Percentiles rank a stretch among this genome's conserved stretches.
Evolutionary conservation across 1,139 yeast species (phyloP).

Genomic region (Candida sp.): DNA sequence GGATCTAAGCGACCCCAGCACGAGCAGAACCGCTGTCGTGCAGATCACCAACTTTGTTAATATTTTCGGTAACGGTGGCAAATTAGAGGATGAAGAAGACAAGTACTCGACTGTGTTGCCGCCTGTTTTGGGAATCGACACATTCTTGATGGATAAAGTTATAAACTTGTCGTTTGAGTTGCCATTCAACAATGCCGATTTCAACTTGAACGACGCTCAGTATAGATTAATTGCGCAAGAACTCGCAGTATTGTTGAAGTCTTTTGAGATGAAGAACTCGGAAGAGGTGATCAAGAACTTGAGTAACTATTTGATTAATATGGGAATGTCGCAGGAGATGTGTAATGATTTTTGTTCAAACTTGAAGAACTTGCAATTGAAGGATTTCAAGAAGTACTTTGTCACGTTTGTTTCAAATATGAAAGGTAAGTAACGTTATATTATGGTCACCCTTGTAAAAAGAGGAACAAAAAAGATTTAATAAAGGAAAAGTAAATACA

Average conservation of each 20-base stretch:
- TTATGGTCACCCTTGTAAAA: constrained; percentile 1
- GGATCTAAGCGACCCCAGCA: constrained; percentile 53
- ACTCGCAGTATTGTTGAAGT: constrained; percentile 69
- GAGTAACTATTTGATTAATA: constrained; percentile 57
- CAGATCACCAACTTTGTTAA: constrained; percentile 70
- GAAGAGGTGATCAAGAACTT: constrained; percentile 53
- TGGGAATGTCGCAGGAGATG: constrained; percentile 62
- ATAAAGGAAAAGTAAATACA: not conserved
- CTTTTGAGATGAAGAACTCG: constrained; percentile 50
- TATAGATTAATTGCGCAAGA: constrained; percentile 77
- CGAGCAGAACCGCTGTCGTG: constrained; percentile 72
- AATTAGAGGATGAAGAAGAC: constrained; percentile 57
- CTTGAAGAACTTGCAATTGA: constrained; percentile 56
- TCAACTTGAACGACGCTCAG: constrained; percentile 79
- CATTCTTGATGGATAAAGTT: constrained; percentile 68
- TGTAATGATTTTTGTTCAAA: constrained; percentile 61
- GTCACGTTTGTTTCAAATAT: constrained; percentile 56
- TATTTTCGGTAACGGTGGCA: constrained; percentile 65
- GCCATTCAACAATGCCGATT: constrained; percentile 71
- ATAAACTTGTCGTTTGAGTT: constrained; percentile 77
- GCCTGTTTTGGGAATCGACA: constrained; percentile 73
- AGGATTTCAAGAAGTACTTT: constrained; percentile 69
- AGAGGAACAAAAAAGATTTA: not conserved
- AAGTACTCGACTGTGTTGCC: constrained; percentile 57
- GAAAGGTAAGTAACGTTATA: constrained; percentile 23